Percentiles rank a stretch among this genome's conserved stretches.
Evolutionary conservation across 2,329 filamentous ascomycete genomes (phyloP).

Genomic region (Sarocladium kiliense): DNA sequence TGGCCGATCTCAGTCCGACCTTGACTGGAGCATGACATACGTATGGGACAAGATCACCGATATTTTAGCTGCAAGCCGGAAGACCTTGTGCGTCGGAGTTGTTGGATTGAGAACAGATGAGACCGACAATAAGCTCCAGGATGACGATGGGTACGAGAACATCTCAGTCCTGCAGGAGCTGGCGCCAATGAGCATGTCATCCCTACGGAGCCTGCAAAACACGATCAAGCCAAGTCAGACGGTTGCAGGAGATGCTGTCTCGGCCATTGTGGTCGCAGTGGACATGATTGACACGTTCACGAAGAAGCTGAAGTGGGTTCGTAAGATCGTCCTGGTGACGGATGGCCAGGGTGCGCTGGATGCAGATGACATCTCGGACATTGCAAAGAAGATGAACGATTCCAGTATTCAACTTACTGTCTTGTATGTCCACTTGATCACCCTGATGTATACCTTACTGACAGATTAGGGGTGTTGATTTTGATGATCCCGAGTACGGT

Average conservation of each 20-base stretch:
- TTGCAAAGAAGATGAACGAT: slow-evolving; percentile 68
- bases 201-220: slow-evolving; percentile 60
- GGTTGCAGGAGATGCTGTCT: slow-evolving; percentile 74
- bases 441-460: slow-evolving; percentile 11
- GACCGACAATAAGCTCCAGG: slow-evolving; percentile 62
- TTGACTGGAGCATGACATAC: slow-evolving; percentile 87
- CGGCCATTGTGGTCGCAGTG: slow-evolving; percentile 78
- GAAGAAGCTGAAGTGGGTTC: slow-evolving; percentile 74
- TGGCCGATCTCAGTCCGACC: slow-evolving; percentile 70
- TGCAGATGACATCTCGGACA: slow-evolving; percentile 62
- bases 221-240: slow-evolving; percentile 64
- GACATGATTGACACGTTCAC: slow-evolving; percentile 79
- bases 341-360: slow-evolving; percentile 73
- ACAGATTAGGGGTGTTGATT: slow-evolving; percentile 71
- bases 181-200: slow-evolving; percentile 56
- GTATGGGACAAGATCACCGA: slow-evolving; percentile 86
- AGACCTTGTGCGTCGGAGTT: slow-evolving; percentile 68
- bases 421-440: slow-evolving; percentile 51
- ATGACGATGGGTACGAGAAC: slow-evolving; percentile 71
- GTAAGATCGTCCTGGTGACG: slow-evolving; percentile 80
- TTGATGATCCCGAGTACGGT: slow-evolving; percentile 85
- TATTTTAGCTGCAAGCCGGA: slow-evolving; percentile 61
- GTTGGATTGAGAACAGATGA: slow-evolving; percentile 77
- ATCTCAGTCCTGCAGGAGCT: slow-evolving; percentile 74
- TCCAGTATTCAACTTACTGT: slow-evolving; percentile 73